Percentiles rank a stretch among this genome's conserved stretches.
These are phyloP conservation scores for Boletus coffeatus DNA, from an alignment of 1,284 basidiomycete genomes.

Conservation along the genomic window DNA sequence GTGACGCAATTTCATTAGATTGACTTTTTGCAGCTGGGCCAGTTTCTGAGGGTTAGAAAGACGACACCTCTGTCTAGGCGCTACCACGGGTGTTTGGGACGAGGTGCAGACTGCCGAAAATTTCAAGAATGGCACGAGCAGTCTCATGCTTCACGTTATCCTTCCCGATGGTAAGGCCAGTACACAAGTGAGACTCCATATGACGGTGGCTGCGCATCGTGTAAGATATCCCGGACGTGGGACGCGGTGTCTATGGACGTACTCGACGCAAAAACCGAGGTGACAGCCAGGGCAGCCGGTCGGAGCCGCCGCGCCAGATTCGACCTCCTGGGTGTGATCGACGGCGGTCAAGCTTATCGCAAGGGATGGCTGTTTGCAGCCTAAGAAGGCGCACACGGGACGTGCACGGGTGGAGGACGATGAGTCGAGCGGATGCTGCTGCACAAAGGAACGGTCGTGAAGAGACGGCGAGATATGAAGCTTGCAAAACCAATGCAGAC, in stretches of 20 bases:
- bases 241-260: slow-evolving; percentile 18
- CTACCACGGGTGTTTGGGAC: slow-evolving; percentile 20
- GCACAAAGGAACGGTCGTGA: slow-evolving; percentile 45
- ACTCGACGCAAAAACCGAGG: slow-evolving; percentile 60
- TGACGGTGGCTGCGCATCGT: slow-evolving; percentile 49
- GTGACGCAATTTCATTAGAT: slow-evolving; percentile 70
- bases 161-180: slow-evolving; percentile 15
- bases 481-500: slow-evolving; percentile 42
- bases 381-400: slow-evolving; percentile 43
- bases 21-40: slow-evolving; percentile 50
- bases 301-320: slow-evolving; percentile 1
- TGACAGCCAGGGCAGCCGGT: slow-evolving; percentile 49
- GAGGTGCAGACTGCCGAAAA: slow-evolving; percentile 35
- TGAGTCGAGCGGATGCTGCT: slow-evolving; percentile 2
- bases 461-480: slow-evolving; percentile 49
- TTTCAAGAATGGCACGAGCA: slow-evolving; percentile 52
- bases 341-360: slow-evolving; percentile 32
- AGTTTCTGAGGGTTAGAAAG: slow-evolving; percentile 50
- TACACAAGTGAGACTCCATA: slow-evolving; percentile 50
- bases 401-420: slow-evolving; percentile 26
- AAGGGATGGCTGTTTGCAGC: slow-evolving; percentile 53
- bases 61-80: slow-evolving; percentile 26
- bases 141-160: slow-evolving; percentile 37
- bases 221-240: slow-evolving; percentile 10
- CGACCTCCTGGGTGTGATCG: slow-evolving; percentile 8